phyloP scores from a whole-genome alignment of 2,329 filamentous ascomycete species.

The Xylaria sp. region DNA sequence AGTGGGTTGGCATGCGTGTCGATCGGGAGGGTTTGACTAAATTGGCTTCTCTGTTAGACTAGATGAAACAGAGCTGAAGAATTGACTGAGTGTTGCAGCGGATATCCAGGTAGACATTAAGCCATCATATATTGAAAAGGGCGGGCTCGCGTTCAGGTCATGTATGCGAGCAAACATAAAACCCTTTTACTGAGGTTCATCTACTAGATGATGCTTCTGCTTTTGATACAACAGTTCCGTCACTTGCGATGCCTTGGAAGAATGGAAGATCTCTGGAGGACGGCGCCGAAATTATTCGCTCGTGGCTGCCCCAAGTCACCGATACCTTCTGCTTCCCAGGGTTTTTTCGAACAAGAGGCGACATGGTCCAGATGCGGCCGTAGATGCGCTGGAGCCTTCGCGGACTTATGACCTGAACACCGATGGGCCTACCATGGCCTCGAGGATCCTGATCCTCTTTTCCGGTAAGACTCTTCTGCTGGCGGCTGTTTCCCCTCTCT shows the following conservation, averaged over 20 bases:
- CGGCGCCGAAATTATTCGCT: conserved; percentile 47
- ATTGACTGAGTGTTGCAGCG: not conserved
- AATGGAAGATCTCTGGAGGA: conserved; percentile 54
- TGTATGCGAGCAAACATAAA: not conserved
- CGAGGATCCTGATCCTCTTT: conserved; percentile 52
- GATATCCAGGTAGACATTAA: not conserved
- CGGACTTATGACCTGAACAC: conserved; percentile 51
- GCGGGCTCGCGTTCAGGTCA: not conserved
- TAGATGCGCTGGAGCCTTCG: conserved; percentile 61
- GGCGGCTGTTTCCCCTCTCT: conserved; percentile 53
- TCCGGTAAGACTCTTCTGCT: conserved; percentile 52
- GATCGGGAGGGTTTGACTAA: conserved; percentile 72
- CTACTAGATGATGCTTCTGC: not conserved
- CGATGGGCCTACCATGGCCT: conserved; percentile 49
- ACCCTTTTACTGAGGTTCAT: conserved; percentile 2
- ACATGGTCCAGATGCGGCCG: conserved; percentile 45
- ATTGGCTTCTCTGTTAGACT: conserved; percentile 62
- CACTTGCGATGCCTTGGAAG: conserved; percentile 59
- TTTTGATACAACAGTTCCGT: conserved; percentile 39
- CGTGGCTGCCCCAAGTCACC: conserved; percentile 60
- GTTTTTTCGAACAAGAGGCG: conserved; percentile 52
- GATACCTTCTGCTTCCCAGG: conserved; percentile 44
- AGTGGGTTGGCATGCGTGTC: conserved; percentile 81
- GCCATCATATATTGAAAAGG: not conserved
- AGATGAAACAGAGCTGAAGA: not conserved